phyloP scores from a whole-genome alignment of 164 flowering plant species.

The Warburgia ugandensis region DNA sequence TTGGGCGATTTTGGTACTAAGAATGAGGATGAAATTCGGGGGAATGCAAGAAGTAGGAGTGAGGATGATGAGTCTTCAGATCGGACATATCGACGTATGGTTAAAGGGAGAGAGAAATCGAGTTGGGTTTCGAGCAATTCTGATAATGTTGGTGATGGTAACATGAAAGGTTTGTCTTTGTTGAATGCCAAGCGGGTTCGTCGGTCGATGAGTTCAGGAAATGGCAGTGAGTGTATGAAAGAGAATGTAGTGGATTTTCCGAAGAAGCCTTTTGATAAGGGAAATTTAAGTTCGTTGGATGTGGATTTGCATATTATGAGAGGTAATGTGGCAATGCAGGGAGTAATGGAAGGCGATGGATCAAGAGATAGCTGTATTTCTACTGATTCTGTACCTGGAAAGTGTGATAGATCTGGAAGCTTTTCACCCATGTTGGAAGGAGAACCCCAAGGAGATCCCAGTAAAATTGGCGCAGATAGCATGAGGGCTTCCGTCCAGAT shows the following conservation, averaged over 20 bases:
- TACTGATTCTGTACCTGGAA: too few relatives aligned
- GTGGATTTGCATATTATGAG: constrained; percentile 2
- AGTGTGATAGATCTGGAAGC: too few relatives aligned
- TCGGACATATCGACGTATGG: constrained; percentile 22
- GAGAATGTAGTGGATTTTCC: constrained; percentile 7
- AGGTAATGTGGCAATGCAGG: constrained; percentile 3
- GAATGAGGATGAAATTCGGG: constrained; percentile 13
- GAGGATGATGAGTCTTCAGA: constrained; percentile 17
- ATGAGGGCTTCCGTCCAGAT: too few relatives aligned
- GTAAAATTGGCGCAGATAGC: too few relatives aligned
- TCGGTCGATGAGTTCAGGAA: background rate
- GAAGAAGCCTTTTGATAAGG: constrained; percentile 8
- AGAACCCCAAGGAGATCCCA: too few relatives aligned
- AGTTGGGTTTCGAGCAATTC: background rate
- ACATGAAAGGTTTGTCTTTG: background rate
- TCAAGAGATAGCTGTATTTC: constrained; percentile 20
- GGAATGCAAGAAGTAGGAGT: constrained; percentile 6
- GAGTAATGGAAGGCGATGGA: constrained; percentile 19
- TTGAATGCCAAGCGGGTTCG: constrained; percentile 13
- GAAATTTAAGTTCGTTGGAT: constrained; percentile 7
- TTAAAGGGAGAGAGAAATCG: constrained; percentile 13
- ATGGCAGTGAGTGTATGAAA: constrained; percentile 1
- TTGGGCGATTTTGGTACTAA: constrained; percentile 9
- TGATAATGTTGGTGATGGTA: constrained; percentile 6
- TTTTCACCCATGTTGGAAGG: too few relatives aligned